Evolutionary conservation across 805 yeast species (phyloP).

Genomic region (Torulaspora indica): DNA sequence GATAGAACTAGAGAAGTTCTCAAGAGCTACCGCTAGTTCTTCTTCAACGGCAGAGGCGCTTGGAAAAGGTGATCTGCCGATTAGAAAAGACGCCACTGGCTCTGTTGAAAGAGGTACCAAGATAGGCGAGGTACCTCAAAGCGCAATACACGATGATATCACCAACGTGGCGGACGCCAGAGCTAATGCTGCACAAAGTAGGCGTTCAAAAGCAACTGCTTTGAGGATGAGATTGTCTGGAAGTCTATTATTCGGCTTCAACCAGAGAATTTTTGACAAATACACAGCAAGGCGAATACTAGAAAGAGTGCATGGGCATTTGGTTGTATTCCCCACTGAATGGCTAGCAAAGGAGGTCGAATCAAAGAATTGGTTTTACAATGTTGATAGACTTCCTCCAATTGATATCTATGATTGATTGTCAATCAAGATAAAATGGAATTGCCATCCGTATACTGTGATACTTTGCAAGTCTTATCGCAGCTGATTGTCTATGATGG

Average conservation of each 20-base stretch:
- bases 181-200: conserved; percentile 7
- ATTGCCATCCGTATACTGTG: too few relatives aligned
- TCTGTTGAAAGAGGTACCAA: conserved; percentile 12
- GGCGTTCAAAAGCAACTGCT: conserved; percentile 20
- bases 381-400: conserved; percentile 90
- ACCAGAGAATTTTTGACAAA: conserved; percentile 57
- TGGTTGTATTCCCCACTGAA: conserved; percentile 86
- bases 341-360: conserved; percentile 88
- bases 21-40: not conserved
- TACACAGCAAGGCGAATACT: conserved; percentile 72
- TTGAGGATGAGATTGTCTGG: conserved; percentile 32
- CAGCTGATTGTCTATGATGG: too few relatives aligned
- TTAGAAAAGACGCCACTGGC: conserved; percentile 9
- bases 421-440: too few relatives aligned
- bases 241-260: conserved; percentile 31
- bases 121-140: conserved; percentile 12
- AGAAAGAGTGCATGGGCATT: conserved; percentile 71
- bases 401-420: conserved; percentile 79
- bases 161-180: conserved; percentile 1
- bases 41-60: conserved; percentile 1
- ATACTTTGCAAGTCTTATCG: too few relatives aligned
- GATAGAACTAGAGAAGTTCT: conserved; percentile 28
- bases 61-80: conserved; percentile 8
- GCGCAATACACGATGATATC: conserved; percentile 9
- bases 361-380: conserved; percentile 91